Conservation (phyloP, 208 protist genomes). For the Phytomonas francai region DNA sequence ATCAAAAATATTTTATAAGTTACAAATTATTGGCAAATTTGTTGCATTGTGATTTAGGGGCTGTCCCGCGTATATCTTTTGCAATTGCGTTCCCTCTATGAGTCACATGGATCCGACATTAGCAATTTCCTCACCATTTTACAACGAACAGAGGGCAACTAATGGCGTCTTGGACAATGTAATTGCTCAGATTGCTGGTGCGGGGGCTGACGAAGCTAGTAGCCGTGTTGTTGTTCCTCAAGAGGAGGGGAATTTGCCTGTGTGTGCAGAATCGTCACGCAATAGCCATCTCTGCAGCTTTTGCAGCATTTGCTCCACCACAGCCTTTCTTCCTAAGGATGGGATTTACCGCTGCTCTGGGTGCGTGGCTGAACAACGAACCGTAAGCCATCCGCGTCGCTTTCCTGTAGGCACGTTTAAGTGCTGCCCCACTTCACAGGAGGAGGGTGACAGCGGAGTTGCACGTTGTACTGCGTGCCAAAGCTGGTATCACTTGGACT, state of each 20-base stretch:
- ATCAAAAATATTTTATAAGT: background rate
- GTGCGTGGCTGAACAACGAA: constrained; percentile 28
- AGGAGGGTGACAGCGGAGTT: constrained; percentile 54
- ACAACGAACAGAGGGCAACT: constrained; percentile 30
- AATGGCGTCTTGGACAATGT: constrained; percentile 47
- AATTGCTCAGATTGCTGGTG: constrained; percentile 32
- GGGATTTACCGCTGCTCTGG: constrained; percentile 55
- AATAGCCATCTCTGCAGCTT: constrained; percentile 27
- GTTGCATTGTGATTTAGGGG: background rate
- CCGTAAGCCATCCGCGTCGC: constrained; percentile 7
- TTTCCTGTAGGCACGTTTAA: constrained; percentile 73
- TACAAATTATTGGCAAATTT: background rate
- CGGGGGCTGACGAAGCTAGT: constrained; percentile 2
- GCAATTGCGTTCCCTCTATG: background rate
- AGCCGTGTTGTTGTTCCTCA: background rate
- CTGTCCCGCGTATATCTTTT: background rate
- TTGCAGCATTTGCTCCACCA: constrained; percentile 31
- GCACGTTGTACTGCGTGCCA: constrained; percentile 57
- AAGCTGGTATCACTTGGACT: constrained; percentile 72
- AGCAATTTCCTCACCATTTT: constrained; percentile 65
- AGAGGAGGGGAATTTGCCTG: constrained; percentile 1
- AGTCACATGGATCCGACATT: constrained; percentile 65
- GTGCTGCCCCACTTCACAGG: constrained; percentile 73
- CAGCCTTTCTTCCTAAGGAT: constrained; percentile 29
- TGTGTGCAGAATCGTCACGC: background rate